phyloP scores from a whole-genome alignment of 352 stramenopile genomes.

The Globisporangium carolinianum region DNA sequence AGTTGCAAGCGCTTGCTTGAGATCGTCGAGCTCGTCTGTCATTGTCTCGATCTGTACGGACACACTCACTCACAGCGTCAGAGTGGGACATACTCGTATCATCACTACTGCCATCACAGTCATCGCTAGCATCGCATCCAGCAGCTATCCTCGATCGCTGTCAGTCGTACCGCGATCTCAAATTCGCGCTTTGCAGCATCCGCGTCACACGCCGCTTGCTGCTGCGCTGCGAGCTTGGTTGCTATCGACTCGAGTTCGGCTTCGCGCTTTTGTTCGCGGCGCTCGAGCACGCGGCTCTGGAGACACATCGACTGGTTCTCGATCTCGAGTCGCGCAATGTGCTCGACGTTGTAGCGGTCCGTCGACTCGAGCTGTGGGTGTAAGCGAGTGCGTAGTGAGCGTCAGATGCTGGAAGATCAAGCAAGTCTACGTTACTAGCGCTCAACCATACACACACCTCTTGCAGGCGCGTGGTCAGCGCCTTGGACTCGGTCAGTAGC shows the following conservation, averaged over 20 bases:
- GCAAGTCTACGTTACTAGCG: neutral
- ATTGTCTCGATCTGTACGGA: conserved; percentile 18
- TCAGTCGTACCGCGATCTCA: conserved; percentile 15
- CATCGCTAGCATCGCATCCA: neutral
- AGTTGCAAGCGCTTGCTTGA: conserved; percentile 22
- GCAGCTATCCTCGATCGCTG: neutral
- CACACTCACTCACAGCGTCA: neutral
- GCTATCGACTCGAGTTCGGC: conserved; percentile 16
- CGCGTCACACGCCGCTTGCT: conserved; percentile 5
- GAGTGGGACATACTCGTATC: too few relatives aligned
- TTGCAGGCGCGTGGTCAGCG: conserved; percentile 20
- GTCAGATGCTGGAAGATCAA: too few relatives aligned
- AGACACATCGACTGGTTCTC: conserved; percentile 32
- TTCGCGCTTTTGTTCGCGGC: conserved; percentile 16
- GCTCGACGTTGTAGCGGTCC: conserved; percentile 29
- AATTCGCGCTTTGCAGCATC: conserved; percentile 13
- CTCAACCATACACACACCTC: conserved; percentile 10
- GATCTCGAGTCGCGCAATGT: conserved; percentile 30
- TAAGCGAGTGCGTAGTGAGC: neutral
- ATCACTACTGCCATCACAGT: too few relatives aligned
- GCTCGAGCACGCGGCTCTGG: conserved; percentile 19
- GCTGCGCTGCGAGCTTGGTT: conserved; percentile 12
- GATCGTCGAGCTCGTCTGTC: conserved; percentile 24
- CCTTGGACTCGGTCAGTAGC: conserved; percentile 13
- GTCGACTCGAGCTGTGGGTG: conserved; percentile 17